Percentiles rank a stretch among this genome's conserved stretches.
phyloP scores from a whole-genome alignment of 2,329 filamentous ascomycete species.

The Colletotrichum acutatum region DNA sequence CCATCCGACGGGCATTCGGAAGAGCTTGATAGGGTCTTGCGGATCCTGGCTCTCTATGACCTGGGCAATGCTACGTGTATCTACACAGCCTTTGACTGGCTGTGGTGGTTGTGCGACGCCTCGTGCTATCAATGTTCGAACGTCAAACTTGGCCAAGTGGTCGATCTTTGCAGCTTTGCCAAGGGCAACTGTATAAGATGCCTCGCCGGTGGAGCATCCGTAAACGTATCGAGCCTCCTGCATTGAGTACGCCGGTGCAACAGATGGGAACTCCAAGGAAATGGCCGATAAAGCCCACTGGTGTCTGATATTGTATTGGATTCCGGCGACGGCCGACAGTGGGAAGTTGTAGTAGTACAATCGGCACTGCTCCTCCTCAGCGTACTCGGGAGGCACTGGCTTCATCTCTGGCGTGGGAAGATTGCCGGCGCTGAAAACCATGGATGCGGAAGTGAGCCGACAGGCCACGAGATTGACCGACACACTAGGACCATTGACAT shows the following conservation, averaged over 20 bases:
- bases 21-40: slow-evolving; percentile 69
- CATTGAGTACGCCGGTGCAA: slow-evolving; percentile 68
- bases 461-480: slow-evolving; percentile 74
- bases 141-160: slow-evolving; percentile 71
- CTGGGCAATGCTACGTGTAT: slow-evolving; percentile 63
- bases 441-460: slow-evolving; percentile 71
- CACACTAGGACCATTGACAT: slow-evolving; percentile 35
- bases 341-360: slow-evolving; percentile 76
- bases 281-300: slow-evolving; percentile 74
- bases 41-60: slow-evolving; percentile 57
- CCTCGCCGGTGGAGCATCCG: slow-evolving; percentile 70
- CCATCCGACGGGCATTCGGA: slow-evolving; percentile 68
- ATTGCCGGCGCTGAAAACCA: slow-evolving; percentile 74
- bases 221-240: slow-evolving; percentile 69
- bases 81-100: slow-evolving; percentile 70
- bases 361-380: slow-evolving; percentile 73
- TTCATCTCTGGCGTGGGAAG: slow-evolving; percentile 60
- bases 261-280: slow-evolving; percentile 75
- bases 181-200: slow-evolving; percentile 68
- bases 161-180: slow-evolving; percentile 76
- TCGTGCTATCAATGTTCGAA: slow-evolving; percentile 60
- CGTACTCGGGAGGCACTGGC: slow-evolving; percentile 47
- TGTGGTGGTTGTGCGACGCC: slow-evolving; percentile 59
- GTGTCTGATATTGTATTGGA: slow-evolving; percentile 58
- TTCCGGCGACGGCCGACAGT: slow-evolving; percentile 43